These are phyloP conservation scores for Hypoxylon rickii DNA, from an alignment of 495 filamentous ascomycete species.

Conservation along the genomic window DNA sequence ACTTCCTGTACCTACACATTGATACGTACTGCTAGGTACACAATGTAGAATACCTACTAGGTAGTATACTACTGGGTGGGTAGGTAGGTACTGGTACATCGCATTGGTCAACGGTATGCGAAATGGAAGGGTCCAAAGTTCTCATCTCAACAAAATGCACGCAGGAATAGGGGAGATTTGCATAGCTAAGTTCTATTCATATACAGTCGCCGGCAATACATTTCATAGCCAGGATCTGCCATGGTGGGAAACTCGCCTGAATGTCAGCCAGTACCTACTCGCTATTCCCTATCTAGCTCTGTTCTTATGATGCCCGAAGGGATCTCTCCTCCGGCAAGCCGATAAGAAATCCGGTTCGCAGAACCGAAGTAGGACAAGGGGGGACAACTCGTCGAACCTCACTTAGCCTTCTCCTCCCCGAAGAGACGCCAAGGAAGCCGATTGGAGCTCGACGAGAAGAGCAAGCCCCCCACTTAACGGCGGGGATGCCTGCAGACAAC, in stretches of 20 bases:
- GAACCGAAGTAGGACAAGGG: constrained; percentile 13
- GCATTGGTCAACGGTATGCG: not conserved
- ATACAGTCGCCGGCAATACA: not conserved
- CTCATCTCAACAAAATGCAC: not conserved
- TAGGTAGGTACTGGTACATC: too few species aligned
- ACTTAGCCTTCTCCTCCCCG: constrained; percentile 1
- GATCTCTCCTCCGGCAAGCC: not conserved
- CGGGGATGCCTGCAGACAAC: constrained; percentile 7
- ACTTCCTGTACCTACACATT: too few species aligned
- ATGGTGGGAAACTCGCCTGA: too few species aligned
- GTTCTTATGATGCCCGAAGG: too few species aligned
- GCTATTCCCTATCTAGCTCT: not conserved
- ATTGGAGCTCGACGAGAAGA: constrained; percentile 15
- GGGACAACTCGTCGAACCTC: constrained; percentile 3
- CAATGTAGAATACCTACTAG: too few species aligned
- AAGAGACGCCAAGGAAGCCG: constrained; percentile 13
- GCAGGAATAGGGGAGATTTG: not conserved
- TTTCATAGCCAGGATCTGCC: too few species aligned
- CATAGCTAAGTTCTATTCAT: not conserved
- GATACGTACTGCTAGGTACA: too few species aligned
- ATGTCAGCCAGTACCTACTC: too few species aligned
- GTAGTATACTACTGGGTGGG: too few species aligned
- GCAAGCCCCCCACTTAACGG: constrained; percentile 11
- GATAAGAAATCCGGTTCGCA: not conserved
- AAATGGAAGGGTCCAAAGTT: too few species aligned